phyloP scores from a whole-genome alignment of 2,329 filamentous ascomycete genomes.

The Raffaelea arxii region DNA sequence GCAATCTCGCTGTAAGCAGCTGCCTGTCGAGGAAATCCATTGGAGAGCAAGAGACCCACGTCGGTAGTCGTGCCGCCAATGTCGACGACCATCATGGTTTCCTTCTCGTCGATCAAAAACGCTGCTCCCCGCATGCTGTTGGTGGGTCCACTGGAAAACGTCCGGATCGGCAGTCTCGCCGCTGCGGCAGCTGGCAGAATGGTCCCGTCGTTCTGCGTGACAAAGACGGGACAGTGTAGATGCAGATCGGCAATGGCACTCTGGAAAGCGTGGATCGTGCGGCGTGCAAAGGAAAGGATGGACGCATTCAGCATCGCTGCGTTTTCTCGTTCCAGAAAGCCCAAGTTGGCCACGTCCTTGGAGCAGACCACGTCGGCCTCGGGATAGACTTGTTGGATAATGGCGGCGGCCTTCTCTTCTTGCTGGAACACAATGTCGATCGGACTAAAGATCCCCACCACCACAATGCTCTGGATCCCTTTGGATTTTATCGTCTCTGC shows the following conservation, averaged over 20 bases:
- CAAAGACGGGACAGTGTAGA: slow-evolving; percentile 29
- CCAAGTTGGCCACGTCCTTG: slow-evolving; percentile 22
- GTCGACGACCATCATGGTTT: slow-evolving; percentile 34
- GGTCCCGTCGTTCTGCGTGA: slow-evolving; percentile 42
- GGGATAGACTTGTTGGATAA: slow-evolving; percentile 35
- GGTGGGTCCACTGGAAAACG: slow-evolving; percentile 26
- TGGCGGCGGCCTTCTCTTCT: slow-evolving; percentile 37
- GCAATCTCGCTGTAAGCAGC: slow-evolving; percentile 33
- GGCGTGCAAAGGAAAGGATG: slow-evolving; percentile 35
- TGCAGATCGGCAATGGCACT: slow-evolving; percentile 30
- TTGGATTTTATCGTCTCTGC: slow-evolving; percentile 14
- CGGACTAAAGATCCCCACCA: slow-evolving; percentile 48
- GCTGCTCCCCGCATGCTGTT: slow-evolving; percentile 37
- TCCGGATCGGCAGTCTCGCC: slow-evolving; percentile 33
- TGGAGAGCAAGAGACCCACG: slow-evolving; percentile 36
- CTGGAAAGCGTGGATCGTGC: slow-evolving; percentile 34
- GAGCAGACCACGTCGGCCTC: slow-evolving; percentile 19
- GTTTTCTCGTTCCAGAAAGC: slow-evolving; percentile 40
- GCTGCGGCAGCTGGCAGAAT: slow-evolving; percentile 30
- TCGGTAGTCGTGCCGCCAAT: slow-evolving; percentile 46
- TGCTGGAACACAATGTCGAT: slow-evolving; percentile 44
- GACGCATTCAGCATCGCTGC: slow-evolving; percentile 43
- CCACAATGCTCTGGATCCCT: slow-evolving; percentile 32
- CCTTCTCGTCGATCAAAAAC: slow-evolving; percentile 23
- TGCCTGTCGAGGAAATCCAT: slow-evolving; percentile 36